Evolutionary conservation across 2,329 filamentous ascomycete genomes (phyloP), one percentile per base, ranked within the genome.

Genomic region (Tolypocladium ovalisporum): DNA sequence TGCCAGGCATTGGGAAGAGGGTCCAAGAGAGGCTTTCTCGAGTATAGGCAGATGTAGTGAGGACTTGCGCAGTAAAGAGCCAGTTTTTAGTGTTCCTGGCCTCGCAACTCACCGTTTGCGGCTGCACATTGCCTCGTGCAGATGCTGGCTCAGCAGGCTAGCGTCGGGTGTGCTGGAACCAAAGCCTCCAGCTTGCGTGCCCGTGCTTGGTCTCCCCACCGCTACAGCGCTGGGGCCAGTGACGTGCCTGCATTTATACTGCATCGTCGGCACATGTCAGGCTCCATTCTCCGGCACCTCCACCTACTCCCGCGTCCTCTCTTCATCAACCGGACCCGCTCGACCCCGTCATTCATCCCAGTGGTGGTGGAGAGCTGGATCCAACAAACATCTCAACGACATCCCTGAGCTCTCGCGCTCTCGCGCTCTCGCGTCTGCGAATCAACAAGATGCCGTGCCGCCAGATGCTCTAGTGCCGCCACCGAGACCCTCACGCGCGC

Each of bases 371-470:
- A 32, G 47, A n/a, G 47, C 27, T 51, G 8, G 3, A 34, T n/a
- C 34, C 27, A 51, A 51, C 47, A 51, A 51, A 51, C 47, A 34
- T 51, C 47, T 34, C 47, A 51, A 22, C 47, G 47, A 7, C 47
- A 19, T 34, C 44, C 6, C 8, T n/a, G 44, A 49, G 44, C 44
- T 32, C 17, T 29, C 24, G 42, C 15, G 42, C 42, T 29, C 24
- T 29, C 24, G 42, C 15, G 42, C 42, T 29, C 24, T 34, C 29
- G 47, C 47, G 29, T 13, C 47, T 13, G 27, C 29, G 29, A 44
- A 7, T 12, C 36, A 62, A 49, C 53, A 49, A 47, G 60, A 54
- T 55, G 57, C 60, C 37, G 55, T 55, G 35, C 57, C 40, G 55
- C 57, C 59, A 37, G 3, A 52, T 19, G 37, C 47, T 44, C 29